Base-by-base conservation (phyloP, 2,329 filamentous ascomycete species). In the Xylaria polymorpha region DNA sequence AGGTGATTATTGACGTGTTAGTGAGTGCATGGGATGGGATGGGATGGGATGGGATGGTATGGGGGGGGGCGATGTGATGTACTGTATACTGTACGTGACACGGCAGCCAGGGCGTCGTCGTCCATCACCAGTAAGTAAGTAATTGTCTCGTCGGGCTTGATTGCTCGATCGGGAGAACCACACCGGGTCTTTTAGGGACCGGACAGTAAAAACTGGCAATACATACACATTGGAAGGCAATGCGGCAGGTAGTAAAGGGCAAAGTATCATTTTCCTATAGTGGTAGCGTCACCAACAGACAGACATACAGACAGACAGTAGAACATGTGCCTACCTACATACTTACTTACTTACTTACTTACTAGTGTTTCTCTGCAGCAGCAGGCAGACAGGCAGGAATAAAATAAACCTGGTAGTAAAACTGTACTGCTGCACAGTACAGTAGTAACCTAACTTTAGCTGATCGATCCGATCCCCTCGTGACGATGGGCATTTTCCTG, bases 91-190 rank as follows among this genome's bases (percentile, higher is more conserved):
- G 57, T 55, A 50, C 25, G 64, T 64, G 44, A 65, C 64, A 68
- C 61, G 35, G 48, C 66, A 56, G 61, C 58, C 58, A 61, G 50
- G 61, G 55, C 61, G 53, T 61, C 61, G 53, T 61, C 50, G 22
- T 37, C 61, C 57, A 56, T 62, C 57, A 43, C 55, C 41, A 68
- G 61, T 4, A 29, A 68, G 61, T 4, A 29, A 29, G 25, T 64
- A 60, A 68, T 56, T 66, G 32, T 35, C 44, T 65, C 61, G 55
- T 64, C 69, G 69, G 69, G 41, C 50, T 59, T 71, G 64, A 61
- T 58, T 71, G 56, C 69, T 71, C 43, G 63, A 69, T 71, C 67
- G 63, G 66, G 69, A 64, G 53, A 63, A 63, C 41, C 41, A 39
- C 65, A 55, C 68, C 68, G 68, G 64, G 32, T 53, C 53, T 55